A percentile compares a stretch with the other conserved stretches of the same genome.
These are phyloP conservation scores for Cyberlindnera amylophila DNA, from an alignment of 805 yeast genomes.

Conservation along the genomic window DNA sequence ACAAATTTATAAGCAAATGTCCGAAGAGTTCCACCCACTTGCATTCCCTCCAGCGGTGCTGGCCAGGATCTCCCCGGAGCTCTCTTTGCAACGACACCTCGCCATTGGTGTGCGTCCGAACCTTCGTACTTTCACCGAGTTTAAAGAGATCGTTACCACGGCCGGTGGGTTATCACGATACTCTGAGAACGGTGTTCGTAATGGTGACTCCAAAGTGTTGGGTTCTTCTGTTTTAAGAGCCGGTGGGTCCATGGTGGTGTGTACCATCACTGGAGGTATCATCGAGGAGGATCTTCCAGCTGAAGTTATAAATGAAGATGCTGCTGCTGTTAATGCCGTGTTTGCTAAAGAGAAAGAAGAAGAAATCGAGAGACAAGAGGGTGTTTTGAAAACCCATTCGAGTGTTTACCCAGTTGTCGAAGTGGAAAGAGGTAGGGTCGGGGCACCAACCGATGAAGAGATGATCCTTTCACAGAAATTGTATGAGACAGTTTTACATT, in stretches of 20 bases:
- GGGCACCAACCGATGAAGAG: conserved; percentile 85
- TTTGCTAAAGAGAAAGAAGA: conserved; percentile 33
- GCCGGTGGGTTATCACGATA: conserved; percentile 37
- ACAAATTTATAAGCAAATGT: too few species aligned
- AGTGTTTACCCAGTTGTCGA: conserved; percentile 72
- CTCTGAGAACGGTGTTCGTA: conserved; percentile 28
- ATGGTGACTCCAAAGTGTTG: conserved; percentile 37
- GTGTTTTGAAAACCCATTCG: conserved; percentile 31
- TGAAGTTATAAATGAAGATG: conserved; percentile 39
- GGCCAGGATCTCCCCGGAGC: conserved; percentile 81
- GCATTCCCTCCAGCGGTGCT: conserved; percentile 78
- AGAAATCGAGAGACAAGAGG: conserved; percentile 23
- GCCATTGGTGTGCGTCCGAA: conserved; percentile 75
- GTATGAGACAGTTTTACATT: conserved; percentile 55
- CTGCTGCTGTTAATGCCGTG: conserved; percentile 29
- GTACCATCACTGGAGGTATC: conserved; percentile 66
- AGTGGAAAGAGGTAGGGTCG: conserved; percentile 66
- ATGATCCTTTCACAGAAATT: conserved; percentile 66
- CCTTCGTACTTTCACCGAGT: conserved; percentile 66
- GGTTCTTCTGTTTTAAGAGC: conserved; percentile 43
- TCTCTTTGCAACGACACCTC: conserved; percentile 75
- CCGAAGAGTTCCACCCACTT: conserved; percentile 34
- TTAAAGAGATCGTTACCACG: conserved; percentile 50
- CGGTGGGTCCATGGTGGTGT: conserved; percentile 71
- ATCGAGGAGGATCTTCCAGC: conserved; percentile 49